Percentiles rank a stretch among this genome's conserved stretches.
phyloP scores from a whole-genome alignment of 495 filamentous ascomycete species.

The Aspergillus nidulans region DNA sequence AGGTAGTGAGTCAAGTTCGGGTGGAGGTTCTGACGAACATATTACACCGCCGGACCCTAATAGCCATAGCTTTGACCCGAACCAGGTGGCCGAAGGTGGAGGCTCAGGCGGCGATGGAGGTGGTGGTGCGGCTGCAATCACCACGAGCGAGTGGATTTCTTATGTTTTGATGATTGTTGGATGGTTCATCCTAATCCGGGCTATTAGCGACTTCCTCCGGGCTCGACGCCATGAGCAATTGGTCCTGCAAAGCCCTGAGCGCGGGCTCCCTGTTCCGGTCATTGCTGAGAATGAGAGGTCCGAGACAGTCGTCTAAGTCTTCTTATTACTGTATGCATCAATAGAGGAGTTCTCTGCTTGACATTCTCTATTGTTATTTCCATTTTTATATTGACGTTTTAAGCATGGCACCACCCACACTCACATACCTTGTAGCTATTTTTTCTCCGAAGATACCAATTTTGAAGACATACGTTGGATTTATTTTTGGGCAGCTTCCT shows the following conservation, averaged over 20 bases:
- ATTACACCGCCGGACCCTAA: conserved; percentile 79
- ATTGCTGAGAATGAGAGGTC: conserved; percentile 83
- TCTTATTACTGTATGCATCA: conserved; percentile 4
- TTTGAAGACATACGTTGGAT: conserved; percentile 19
- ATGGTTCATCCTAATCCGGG: conserved; percentile 93
- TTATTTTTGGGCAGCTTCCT: background rate
- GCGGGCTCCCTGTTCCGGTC: conserved; percentile 78
- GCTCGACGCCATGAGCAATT: conserved; percentile 88
- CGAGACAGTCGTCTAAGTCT: conserved; percentile 72
- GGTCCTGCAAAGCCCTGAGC: conserved; percentile 88
- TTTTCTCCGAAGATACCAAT: conserved; percentile 33
- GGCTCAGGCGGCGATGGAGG: conserved; percentile 33
- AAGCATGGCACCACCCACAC: conserved; percentile 7
- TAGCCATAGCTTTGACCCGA: conserved; percentile 80
- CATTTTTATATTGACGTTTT: conserved; percentile 10
- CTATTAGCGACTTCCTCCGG: conserved; percentile 81
- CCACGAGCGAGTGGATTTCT: conserved; percentile 80
- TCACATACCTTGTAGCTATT: conserved; percentile 11
- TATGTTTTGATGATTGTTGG: conserved; percentile 95
- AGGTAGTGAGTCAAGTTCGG: conserved; percentile 40
- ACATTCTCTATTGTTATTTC: conserved; percentile 13
- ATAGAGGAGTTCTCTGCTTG: conserved; percentile 9
- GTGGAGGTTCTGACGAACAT: conserved; percentile 46
- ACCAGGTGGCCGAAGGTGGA: conserved; percentile 46
- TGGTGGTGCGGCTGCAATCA: conserved; percentile 46